Conservation (phyloP, 805 yeast genomes). For the Candida hispaniensis region DNA sequence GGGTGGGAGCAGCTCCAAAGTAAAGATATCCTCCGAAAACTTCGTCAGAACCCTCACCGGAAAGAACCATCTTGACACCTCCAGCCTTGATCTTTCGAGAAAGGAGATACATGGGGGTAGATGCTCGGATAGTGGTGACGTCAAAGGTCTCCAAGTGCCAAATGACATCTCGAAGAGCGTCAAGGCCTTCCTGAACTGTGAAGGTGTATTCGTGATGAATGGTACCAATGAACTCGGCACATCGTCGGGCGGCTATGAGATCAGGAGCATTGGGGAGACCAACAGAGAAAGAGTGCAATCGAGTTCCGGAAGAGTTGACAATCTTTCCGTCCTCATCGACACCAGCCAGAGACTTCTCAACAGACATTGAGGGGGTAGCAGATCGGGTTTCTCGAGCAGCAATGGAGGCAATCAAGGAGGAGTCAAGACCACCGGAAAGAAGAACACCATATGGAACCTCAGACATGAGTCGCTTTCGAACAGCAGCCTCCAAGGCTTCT, state of each 20-base stretch:
- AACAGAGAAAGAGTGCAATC: conserved; percentile 90
- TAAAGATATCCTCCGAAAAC: conserved; percentile 97
- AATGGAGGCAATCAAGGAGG: conserved; percentile 90
- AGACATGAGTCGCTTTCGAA: conserved; percentile 98
- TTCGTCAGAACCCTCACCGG: conserved; percentile 99
- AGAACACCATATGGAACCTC: conserved; percentile 99
- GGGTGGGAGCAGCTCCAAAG: conserved; percentile 92
- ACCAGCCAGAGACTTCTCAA: conserved; percentile 67
- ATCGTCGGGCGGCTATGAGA: conserved; percentile 89
- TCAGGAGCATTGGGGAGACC: conserved; percentile 99
- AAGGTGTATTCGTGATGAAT: conserved; percentile 97
- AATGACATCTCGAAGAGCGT: conserved; percentile 88
- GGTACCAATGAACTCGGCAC: conserved; percentile 91
- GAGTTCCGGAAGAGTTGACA: conserved; percentile 47
- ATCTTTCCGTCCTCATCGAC: conserved; percentile 82
- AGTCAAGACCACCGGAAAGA: conserved; percentile 94
- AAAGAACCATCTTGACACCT: conserved; percentile 98
- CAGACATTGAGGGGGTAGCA: conserved; percentile 59
- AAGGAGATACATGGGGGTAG: conserved; percentile 96
- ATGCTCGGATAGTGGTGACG: conserved; percentile 97
- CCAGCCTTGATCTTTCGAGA: conserved; percentile 97
- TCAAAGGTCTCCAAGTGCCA: conserved; percentile 95
- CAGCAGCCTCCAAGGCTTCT: conserved; percentile 81
- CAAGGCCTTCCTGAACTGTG: conserved; percentile 93
- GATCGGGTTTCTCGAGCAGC: conserved; percentile 92